Conservation (phyloP, 768 basidiomycete genomes). For the Russula brevipes region DNA sequence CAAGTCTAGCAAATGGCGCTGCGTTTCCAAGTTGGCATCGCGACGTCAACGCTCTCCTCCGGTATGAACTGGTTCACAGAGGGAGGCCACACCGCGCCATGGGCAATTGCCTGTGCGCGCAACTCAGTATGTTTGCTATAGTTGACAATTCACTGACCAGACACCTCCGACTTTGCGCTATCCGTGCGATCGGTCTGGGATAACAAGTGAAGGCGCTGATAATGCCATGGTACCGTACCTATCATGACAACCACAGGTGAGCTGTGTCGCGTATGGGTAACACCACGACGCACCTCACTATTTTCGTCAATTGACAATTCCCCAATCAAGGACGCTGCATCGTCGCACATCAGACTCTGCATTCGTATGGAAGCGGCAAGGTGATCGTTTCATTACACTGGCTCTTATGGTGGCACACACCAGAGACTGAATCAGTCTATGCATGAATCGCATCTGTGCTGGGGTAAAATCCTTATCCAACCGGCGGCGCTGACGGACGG, state of each 20-base stretch:
- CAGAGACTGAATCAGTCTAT: constrained; percentile 41
- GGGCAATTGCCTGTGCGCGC: constrained; percentile 51
- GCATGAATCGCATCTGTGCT: constrained; percentile 50
- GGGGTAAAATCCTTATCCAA: constrained; percentile 34
- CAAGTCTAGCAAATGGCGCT: constrained; percentile 63
- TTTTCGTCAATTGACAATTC: constrained; percentile 72
- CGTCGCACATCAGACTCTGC: constrained; percentile 28
- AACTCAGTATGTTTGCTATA: neutral
- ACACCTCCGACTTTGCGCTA: constrained; percentile 61
- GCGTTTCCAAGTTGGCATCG: constrained; percentile 58
- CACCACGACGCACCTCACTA: constrained; percentile 48
- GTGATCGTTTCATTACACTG: neutral
- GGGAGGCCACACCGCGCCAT: constrained; percentile 75
- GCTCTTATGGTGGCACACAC: neutral
- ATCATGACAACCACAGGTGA: constrained; percentile 30
- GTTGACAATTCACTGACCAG: constrained; percentile 41
- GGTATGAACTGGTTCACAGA: constrained; percentile 42
- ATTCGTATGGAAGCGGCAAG: neutral
- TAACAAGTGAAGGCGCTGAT: constrained; percentile 69
- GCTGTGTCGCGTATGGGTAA: constrained; percentile 18
- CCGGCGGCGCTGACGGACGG: constrained; percentile 47
- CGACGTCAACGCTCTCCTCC: constrained; percentile 42
- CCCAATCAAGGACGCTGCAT: constrained; percentile 55
- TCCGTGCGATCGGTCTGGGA: constrained; percentile 60
- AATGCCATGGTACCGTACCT: constrained; percentile 84